Evolutionary conservation across 169 alveolate genomes (phyloP), one percentile per base, ranked within the genome.

Genomic region (Eimeria acervulina): DNA sequence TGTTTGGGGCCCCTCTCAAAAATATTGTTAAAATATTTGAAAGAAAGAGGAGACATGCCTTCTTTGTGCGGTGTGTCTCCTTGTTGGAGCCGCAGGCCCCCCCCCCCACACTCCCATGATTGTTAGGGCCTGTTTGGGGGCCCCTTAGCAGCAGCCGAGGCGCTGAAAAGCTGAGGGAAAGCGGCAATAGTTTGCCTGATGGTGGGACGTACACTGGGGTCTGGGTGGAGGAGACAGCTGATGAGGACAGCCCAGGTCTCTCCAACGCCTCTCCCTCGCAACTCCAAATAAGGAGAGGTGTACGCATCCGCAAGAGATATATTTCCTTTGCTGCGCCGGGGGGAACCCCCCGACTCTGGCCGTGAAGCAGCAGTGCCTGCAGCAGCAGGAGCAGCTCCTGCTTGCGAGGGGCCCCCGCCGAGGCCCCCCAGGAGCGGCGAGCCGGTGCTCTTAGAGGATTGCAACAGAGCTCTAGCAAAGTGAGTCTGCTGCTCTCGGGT

Each of bases 221-320:
- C 84, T 31, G 84, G 84, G 13, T 74, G 84, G 5, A 74, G 52
- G 84, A 74, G 84, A 40, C 84, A 5, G 52, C 84, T 74, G 47
- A 74, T 40, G 52, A 74, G 84, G 55, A 40, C 3, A 2, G 84
- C 84, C 84, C 84, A 74, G 4, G 31, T 17, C 3, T 74, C 84
- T 2, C 13, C 59, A 3, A 74, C 84, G 10, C 52, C 52, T 13
- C 3, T 17, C 7, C 13, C 44, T 40, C 52, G 21, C 12, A 74
- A 52, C 26, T 12, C 52, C 26, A 38, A 2, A 74, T 74, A 74
- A 17, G 84, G 84, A 17, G 84, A 74, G 33, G 44, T 36, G 52
- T 74, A 74, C 47, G 23, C 84, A 31, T 74, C 31, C 15, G 74
- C 38, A n/a, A 61, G 74, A 61, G 74, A 26, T 2, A 61, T 19